Base-by-base conservation (phyloP, 2,329 filamentous ascomycete species). In the Dryadomyces quercus-mongolicae region DNA sequence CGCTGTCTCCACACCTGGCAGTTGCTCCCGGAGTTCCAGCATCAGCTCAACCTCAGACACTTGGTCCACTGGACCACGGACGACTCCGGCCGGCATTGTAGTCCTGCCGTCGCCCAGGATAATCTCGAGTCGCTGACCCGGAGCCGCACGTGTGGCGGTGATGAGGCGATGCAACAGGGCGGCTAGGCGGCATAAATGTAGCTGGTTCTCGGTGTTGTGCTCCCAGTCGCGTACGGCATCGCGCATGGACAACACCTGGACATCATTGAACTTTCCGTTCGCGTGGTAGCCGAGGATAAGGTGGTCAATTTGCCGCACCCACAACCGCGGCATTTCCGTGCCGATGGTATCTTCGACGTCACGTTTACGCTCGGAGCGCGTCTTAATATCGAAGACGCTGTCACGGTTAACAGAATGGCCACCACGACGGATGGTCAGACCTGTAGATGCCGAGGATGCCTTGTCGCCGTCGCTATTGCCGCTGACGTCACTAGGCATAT, bases 301-400 rank as follows among this genome's bases (percentile, higher is more conserved):
- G 8, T 66, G 67, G 1, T 66, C 61, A 5, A 69, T 64, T 54
- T 71, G 71, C 0, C 65, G 55, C 1, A 70, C 55, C 72, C 72
- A 75, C 9, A 74, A 61, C 0, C 70, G 70, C 5, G 69, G 70
- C 10, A 75, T 59, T 46, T 74, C 67, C 4, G 67, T 59, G 12
- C 56, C 63, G 0, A 72, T 56, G 18, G 63, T 62, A 49, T 68
- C 63, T 2, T 62, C 61, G 43, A 25, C 6, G 3, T 58, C 56
- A 16, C 58, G 56, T n/a, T 59, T 60, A 1, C 56, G 52, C 6
- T 59, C 53, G 20, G 63, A 67, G 25, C 73, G 68, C 0, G 73
- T 75, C 61, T 75, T 75, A 56, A 75, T 62, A 38, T 75, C 72
- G 49, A 74, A 71, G 15, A 74, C 44, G 1, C 58, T 54, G 0